Evolutionary conservation across 2,329 filamentous ascomycete species (phyloP), one percentile per base, ranked within the genome.

Genomic region (Phialophora tarda): DNA sequence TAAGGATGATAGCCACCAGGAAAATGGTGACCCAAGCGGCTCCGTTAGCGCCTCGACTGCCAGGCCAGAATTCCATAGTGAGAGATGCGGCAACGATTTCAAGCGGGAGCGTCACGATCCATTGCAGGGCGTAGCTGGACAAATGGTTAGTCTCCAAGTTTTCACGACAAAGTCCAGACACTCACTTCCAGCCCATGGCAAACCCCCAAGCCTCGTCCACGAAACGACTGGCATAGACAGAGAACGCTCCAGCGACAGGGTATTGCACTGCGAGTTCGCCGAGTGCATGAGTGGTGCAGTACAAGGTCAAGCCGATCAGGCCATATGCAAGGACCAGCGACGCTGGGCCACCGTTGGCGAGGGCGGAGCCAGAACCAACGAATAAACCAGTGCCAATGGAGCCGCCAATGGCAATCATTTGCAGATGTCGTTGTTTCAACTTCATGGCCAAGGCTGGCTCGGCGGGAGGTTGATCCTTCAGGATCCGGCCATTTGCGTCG

Each of bases 361-460:
- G 81, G 11, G 91, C 88, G 65, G 82, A 83, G 60, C 91, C 92
- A 0, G 91, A 94, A 32, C 91, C 90, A 50, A 97, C 91, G 76
- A 97, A 97, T 1, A 97, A 82, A 71, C 93, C 93, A 30, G 91
- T 93, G 66, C 89, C 89, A 41, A 68, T 67, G 6, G 91, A 94
- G 51, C 93, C 93, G 73, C 93, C 93, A 72, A 97, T 96, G 14
- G 94, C 94, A 82, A 97, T 97, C 94, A 97, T 97, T 81, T 97
- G 93, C 76, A 97, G 77, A 82, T 98, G 94, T 56, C 93, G 85
- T 23, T 89, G 88, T 79, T 96, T 95, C 72, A 96, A 80, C 77
- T 88, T 89, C 74, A 93, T 85, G 59, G 90, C 87, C 59, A 98
- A 83, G 89, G 70, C 89, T 85, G 3, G 91, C 90, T 1, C 92